A percentile compares a stretch with the other conserved stretches of the same genome.
phyloP scores from a whole-genome alignment of 495 filamentous ascomycete species.

The Penicillium coffeae region DNA sequence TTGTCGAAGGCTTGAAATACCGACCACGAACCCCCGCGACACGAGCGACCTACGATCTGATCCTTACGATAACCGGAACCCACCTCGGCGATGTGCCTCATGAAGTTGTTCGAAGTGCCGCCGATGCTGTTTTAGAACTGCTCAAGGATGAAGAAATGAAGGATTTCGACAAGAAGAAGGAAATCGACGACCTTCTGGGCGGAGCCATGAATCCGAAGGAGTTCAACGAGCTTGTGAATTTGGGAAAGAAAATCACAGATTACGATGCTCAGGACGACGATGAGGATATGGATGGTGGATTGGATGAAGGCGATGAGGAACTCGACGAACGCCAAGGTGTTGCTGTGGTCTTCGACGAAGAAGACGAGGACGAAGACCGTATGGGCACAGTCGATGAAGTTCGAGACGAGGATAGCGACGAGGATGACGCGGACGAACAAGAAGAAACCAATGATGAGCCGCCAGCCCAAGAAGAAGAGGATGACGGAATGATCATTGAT shows the following conservation, averaged over 20 bases:
- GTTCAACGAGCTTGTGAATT: slow-evolving; percentile 94
- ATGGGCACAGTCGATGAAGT: slow-evolving; percentile 71
- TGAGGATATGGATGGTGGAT: slow-evolving; percentile 71
- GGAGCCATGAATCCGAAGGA: slow-evolving; percentile 78
- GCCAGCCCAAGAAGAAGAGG: slow-evolving; percentile 45
- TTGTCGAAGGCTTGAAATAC: slow-evolving; percentile 83
- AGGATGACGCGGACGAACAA: slow-evolving; percentile 57
- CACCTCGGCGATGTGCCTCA: slow-evolving; percentile 91
- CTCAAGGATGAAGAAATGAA: slow-evolving; percentile 95
- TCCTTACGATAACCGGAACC: slow-evolving; percentile 82
- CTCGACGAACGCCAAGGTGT: slow-evolving; percentile 94
- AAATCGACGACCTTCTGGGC: slow-evolving; percentile 89
- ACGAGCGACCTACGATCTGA: slow-evolving; percentile 91
- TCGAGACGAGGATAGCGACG: slow-evolving; percentile 76
- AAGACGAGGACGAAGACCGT: slow-evolving; percentile 86
- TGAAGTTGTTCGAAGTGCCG: slow-evolving; percentile 89
- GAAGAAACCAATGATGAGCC: slow-evolving; percentile 47
- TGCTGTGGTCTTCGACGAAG: slow-evolving; percentile 93
- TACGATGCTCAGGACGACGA: slow-evolving; percentile 97
- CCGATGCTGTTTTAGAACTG: slow-evolving; percentile 84
- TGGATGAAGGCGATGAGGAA: slow-evolving; percentile 64
- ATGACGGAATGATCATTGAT: slow-evolving; percentile 79
- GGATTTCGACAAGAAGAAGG: slow-evolving; percentile 97
- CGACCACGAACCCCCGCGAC: slow-evolving; percentile 89
- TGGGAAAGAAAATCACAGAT: slow-evolving; percentile 98